A percentile compares a stretch with the other conserved stretches of the same genome.
Conservation (phyloP, 1,284 basidiomycete genomes). For the Singerocomus rubriflavus region DNA sequence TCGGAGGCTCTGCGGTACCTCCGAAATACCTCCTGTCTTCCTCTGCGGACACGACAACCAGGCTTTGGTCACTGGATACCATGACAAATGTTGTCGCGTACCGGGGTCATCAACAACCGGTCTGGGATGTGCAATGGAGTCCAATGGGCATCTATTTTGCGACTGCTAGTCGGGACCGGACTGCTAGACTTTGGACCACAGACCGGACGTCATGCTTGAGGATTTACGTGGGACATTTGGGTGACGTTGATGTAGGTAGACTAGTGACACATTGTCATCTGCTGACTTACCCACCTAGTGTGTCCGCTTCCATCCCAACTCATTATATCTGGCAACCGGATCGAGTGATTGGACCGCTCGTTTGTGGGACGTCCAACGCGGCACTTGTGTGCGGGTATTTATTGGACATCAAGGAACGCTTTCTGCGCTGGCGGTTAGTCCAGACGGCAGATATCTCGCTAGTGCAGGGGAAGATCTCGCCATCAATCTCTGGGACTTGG, state of each 20-base stretch:
- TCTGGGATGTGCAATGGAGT: conserved; percentile 99
- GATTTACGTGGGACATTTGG: conserved; percentile 94
- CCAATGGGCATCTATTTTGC: conserved; percentile 99
- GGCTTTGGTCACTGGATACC: conserved; percentile 96
- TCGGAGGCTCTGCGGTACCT: conserved; percentile 80
- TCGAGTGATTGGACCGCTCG: conserved; percentile 95
- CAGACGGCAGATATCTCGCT: conserved; percentile 92
- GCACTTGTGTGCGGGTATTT: conserved; percentile 91
- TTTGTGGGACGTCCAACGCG: conserved; percentile 98
- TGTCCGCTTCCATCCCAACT: conserved; percentile 96
- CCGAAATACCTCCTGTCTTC: conserved; percentile 89
- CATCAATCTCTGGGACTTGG: conserved; percentile 96
- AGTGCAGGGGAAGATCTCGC: conserved; percentile 90
- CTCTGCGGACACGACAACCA: conserved; percentile 90
- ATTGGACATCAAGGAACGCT: conserved; percentile 92
- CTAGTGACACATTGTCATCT: conserved; percentile 1
- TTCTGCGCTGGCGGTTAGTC: conserved; percentile 86
- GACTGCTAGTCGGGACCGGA: conserved; percentile 89
- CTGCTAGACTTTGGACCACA: conserved; percentile 95
- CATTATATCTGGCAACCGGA: conserved; percentile 94
- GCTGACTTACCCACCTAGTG: conserved; percentile 54
- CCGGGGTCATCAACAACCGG: conserved; percentile 93
- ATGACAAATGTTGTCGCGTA: conserved; percentile 93
- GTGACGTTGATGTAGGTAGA: conserved; percentile 90
- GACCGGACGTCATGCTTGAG: conserved; percentile 86